phyloP scores from a whole-genome alignment of 2,329 filamentous ascomycete species.

The Fusarium coicis region DNA sequence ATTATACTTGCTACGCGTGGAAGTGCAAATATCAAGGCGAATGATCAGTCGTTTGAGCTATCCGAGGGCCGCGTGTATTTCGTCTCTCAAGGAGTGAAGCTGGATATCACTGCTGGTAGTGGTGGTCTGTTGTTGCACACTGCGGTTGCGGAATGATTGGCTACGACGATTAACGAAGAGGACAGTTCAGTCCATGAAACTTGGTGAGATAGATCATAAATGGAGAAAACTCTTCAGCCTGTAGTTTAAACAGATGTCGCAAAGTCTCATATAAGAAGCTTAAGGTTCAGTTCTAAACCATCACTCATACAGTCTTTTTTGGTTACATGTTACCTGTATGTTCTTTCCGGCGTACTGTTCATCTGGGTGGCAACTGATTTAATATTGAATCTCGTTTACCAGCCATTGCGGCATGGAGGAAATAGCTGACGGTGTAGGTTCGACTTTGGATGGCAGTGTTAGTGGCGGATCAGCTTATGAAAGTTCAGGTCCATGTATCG shows the following conservation, averaged over 20 bases:
- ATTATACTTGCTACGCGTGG: conserved; percentile 41
- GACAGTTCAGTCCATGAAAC: not conserved
- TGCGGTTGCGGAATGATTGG: conserved; percentile 31
- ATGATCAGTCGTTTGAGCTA: conserved; percentile 34
- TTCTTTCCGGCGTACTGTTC: not conserved
- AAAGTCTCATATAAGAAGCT: not conserved
- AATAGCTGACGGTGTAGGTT: not conserved
- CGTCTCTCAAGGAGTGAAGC: conserved; percentile 34
- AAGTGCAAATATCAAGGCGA: conserved; percentile 32
- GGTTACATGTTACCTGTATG: not conserved
- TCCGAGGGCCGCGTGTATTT: conserved; percentile 43
- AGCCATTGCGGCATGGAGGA: not conserved
- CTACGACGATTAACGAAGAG: not conserved
- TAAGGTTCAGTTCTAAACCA: not conserved
- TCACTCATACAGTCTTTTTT: not conserved
- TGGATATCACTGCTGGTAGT: conserved; percentile 35
- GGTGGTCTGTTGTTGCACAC: conserved; percentile 37
- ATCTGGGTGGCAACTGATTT: too few species aligned
- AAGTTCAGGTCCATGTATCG: not conserved
- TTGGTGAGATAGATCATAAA: not conserved
- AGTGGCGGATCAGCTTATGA: not conserved
- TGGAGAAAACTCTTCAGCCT: not conserved
- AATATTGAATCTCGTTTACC: not conserved
- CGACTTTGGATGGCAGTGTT: not conserved
- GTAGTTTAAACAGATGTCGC: not conserved